These are phyloP conservation scores for Alloascoidea hylecoeti DNA, from an alignment of 805 yeast genomes.

Conservation along the genomic window DNA sequence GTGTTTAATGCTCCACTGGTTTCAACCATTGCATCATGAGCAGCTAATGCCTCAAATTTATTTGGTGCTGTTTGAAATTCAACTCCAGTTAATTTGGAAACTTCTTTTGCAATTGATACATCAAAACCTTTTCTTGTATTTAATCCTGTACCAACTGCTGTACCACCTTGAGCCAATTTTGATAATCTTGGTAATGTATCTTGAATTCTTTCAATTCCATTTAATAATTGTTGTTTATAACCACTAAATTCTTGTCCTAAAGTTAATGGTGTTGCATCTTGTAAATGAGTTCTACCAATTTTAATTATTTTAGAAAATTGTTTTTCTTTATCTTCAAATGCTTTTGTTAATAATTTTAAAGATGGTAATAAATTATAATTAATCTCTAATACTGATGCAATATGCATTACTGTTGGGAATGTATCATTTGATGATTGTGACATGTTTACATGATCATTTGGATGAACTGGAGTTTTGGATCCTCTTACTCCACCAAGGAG, in stretches of 20 bases:
- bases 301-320: slow-evolving; percentile 87
- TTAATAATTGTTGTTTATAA: slow-evolving; percentile 83
- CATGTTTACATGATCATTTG: slow-evolving; percentile 97
- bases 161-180: slow-evolving; percentile 96
- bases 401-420: slow-evolving; percentile 99
- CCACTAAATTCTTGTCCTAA: slow-evolving; percentile 98
- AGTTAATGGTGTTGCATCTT: slow-evolving; percentile 97
- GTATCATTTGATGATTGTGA: slow-evolving; percentile 98
- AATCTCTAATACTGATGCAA: slow-evolving; percentile 93
- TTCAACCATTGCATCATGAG: slow-evolving; percentile 97
- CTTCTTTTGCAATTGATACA: slow-evolving; percentile 74
- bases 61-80: slow-evolving; percentile 92
- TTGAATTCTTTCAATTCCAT: slow-evolving; percentile 84
- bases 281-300: slow-evolving; percentile 97
- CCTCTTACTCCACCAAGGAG: slow-evolving; percentile 86
- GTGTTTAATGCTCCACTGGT: slow-evolving; percentile 96
- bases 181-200: slow-evolving; percentile 60
- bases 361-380: slow-evolving; percentile 65
- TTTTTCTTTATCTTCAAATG: slow-evolving; percentile 63
- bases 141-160: slow-evolving; percentile 98
- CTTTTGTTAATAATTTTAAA: slow-evolving; percentile 58
- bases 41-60: slow-evolving; percentile 97
- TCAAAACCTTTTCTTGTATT: slow-evolving; percentile 91
- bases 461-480: slow-evolving; percentile 90
- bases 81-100: slow-evolving; percentile 75